These are phyloP conservation scores for Vitis hybrid DNA, from an alignment of 177 flowering plant genomes.

Conservation along the genomic window DNA sequence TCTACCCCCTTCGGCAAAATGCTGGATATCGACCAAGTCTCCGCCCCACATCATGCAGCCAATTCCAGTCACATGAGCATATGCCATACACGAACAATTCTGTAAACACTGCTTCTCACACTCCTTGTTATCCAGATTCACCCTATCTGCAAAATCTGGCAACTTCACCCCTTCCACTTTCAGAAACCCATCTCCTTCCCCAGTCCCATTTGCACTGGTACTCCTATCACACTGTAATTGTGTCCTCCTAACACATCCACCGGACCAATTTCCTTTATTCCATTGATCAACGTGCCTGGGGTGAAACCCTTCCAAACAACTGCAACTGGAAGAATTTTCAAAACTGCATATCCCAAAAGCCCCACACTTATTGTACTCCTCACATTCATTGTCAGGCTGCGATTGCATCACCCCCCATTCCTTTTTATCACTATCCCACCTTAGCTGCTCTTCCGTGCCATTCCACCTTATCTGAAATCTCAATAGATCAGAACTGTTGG, in stretches of 20 bases:
- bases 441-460: conserved; percentile 37
- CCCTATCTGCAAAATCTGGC: conserved; percentile 47
- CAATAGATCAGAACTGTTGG: conserved; percentile 20
- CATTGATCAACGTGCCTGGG: conserved; percentile 31
- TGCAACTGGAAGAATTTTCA: conserved; percentile 23
- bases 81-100: conserved; percentile 58
- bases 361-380: conserved; percentile 45
- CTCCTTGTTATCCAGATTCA: not conserved
- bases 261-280: conserved; percentile 48
- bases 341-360: conserved; percentile 33
- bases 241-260: conserved; percentile 52
- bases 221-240: conserved; percentile 39
- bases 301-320: conserved; percentile 46
- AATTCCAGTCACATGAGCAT: conserved; percentile 34
- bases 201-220: conserved; percentile 6
- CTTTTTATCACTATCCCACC: conserved; percentile 28
- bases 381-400: conserved; percentile 38
- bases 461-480: conserved; percentile 35
- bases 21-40: conserved; percentile 45
- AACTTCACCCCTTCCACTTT: conserved; percentile 28
- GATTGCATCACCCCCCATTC: conserved; percentile 31
- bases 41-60: conserved; percentile 51
- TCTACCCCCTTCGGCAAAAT: conserved; percentile 31
- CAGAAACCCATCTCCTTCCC: conserved; percentile 38
- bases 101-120: conserved; percentile 39